A percentile compares a stretch with the other conserved stretches of the same genome.
Evolutionary conservation across 2,329 filamentous ascomycete species (phyloP).

Genomic region (Xylaria digitata): DNA sequence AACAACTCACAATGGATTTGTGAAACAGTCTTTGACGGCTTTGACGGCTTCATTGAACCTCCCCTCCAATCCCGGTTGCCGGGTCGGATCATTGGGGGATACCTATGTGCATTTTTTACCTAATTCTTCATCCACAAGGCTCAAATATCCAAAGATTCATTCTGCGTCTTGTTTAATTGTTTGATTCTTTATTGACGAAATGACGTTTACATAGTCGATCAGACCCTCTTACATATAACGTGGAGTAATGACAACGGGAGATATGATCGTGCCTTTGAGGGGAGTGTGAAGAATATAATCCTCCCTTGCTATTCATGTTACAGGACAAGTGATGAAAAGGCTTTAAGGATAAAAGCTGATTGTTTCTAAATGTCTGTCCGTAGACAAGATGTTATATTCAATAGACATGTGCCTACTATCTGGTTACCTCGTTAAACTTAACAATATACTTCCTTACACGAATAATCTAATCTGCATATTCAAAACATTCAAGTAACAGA

Average conservation of each 20-base stretch:
- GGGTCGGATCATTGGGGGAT: too few relatives aligned
- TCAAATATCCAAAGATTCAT: neutral
- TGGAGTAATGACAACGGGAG: neutral
- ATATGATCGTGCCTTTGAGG: neutral
- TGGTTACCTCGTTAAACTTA: neutral
- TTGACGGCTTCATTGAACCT: too few relatives aligned
- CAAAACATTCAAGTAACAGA: conserved; percentile 19
- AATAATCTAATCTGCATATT: neutral
- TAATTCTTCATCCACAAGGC: neutral
- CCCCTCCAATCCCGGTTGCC: too few relatives aligned
- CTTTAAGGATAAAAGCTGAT: too few relatives aligned
- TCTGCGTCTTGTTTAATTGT: neutral
- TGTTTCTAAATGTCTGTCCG: too few relatives aligned
- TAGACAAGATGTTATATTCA: neutral
- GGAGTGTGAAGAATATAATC: neutral
- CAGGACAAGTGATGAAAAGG: too few relatives aligned
- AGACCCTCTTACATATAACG: neutral
- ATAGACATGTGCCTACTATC: neutral
- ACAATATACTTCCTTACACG: neutral
- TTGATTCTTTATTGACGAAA: neutral
- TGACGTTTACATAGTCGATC: too few relatives aligned
- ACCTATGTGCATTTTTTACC: neutral
- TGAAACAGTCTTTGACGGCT: neutral
- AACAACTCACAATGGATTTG: neutral
- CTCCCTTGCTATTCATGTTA: too few relatives aligned